These are phyloP conservation scores for Zygoascus flipseniorum DNA, from an alignment of 805 yeast genomes.

Conservation along the genomic window DNA sequence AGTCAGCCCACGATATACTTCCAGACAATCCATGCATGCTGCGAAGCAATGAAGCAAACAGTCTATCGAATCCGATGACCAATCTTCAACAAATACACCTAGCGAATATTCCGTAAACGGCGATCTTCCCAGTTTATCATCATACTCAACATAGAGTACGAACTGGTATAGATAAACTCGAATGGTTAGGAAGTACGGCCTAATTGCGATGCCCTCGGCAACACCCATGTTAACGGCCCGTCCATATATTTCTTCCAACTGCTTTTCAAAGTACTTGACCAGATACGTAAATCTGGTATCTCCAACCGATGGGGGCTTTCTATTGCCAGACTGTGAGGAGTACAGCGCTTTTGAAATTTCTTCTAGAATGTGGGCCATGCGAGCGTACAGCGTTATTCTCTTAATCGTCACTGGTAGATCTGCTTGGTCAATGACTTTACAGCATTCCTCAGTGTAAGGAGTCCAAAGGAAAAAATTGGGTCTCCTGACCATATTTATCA, in stretches of 20 bases:
- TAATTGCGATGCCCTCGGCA: slow-evolving; percentile 20
- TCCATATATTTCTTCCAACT: slow-evolving; percentile 34
- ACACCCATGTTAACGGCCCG: slow-evolving; percentile 33
- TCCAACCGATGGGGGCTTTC: slow-evolving; percentile 29
- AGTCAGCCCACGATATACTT: slow-evolving; percentile 17
- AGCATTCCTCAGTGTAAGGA: slow-evolving; percentile 55
- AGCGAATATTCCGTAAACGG: slow-evolving; percentile 30
- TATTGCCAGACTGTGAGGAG: slow-evolving; percentile 32
- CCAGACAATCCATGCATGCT: slow-evolving; percentile 17
- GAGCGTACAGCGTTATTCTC: slow-evolving; percentile 48
- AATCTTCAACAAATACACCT: slow-evolving; percentile 15
- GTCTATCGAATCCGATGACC: slow-evolving; percentile 20
- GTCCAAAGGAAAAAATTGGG: slow-evolving; percentile 39
- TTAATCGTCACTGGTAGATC: slow-evolving; percentile 26
- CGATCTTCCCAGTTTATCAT: slow-evolving; percentile 23
- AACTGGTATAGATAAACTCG: slow-evolving; percentile 38
- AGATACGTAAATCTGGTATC: slow-evolving; percentile 34
- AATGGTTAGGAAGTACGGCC: slow-evolving; percentile 42
- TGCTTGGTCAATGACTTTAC: slow-evolving; percentile 35
- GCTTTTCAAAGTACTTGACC: slow-evolving; percentile 41
- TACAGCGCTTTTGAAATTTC: slow-evolving; percentile 38
- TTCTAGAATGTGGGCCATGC: slow-evolving; percentile 53
- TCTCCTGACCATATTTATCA: slow-evolving; percentile 58
- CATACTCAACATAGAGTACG: slow-evolving; percentile 20
- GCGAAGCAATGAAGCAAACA: slow-evolving; percentile 22